Percentiles rank a stretch among this genome's conserved stretches.
Conservation (phyloP, 352 stramenopile species). For the Peronosclerospora sorghi region DNA sequence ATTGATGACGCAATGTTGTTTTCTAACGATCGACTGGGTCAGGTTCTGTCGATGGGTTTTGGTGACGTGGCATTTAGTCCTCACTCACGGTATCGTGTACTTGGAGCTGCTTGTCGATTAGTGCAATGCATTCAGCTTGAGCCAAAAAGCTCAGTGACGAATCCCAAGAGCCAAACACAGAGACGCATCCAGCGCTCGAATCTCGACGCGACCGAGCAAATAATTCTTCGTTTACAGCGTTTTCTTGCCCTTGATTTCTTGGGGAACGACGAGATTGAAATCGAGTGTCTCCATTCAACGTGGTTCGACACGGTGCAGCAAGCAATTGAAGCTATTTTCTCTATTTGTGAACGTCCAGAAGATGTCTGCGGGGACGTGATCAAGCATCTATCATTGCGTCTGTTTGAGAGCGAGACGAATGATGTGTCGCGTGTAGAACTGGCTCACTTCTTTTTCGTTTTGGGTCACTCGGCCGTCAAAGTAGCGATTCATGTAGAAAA, state of each 20-base stretch:
- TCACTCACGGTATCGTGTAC: conserved; percentile 37
- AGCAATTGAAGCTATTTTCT: conserved; percentile 88
- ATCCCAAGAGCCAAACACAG: conserved; percentile 29
- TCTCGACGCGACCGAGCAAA: conserved; percentile 79
- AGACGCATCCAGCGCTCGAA: conserved; percentile 61
- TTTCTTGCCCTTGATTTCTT: conserved; percentile 85
- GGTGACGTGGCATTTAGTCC: conserved; percentile 36
- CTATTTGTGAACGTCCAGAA: conserved; percentile 84
- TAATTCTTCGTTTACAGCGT: conserved; percentile 80
- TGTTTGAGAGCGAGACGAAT: conserved; percentile 58
- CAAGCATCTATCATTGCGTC: conserved; percentile 40
- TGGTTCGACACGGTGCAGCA: conserved; percentile 91
- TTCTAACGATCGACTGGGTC: conserved; percentile 39
- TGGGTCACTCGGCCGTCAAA: conserved; percentile 92
- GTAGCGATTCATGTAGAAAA: conserved; percentile 91
- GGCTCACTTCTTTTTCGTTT: conserved; percentile 91
- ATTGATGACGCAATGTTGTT: conserved; percentile 56
- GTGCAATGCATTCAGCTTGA: conserved; percentile 56
- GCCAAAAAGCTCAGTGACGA: conserved; percentile 21
- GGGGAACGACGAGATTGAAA: conserved; percentile 39
- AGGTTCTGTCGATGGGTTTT: conserved; percentile 51
- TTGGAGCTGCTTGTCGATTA: conserved; percentile 49
- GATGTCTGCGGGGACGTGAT: conserved; percentile 66
- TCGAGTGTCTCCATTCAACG: conserved; percentile 33
- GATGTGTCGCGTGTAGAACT: conserved; percentile 67